Conservation (phyloP, 2,329 filamentous ascomycete species). For the Stagonosporopsis rhizophila region DNA sequence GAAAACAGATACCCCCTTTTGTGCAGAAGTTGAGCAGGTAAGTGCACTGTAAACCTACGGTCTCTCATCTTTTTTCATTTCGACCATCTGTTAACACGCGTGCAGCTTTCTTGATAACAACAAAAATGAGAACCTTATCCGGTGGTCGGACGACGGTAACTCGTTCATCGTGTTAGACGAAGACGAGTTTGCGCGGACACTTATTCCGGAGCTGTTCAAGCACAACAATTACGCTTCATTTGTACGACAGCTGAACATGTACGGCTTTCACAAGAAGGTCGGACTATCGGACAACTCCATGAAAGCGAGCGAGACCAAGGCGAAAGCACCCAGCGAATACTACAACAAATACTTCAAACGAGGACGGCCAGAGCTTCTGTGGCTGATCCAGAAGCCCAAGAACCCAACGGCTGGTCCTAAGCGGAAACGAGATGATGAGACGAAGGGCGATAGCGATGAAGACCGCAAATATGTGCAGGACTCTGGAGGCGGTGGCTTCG, state of each 20-base stretch:
- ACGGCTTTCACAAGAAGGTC: constrained; percentile 63
- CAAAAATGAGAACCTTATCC: constrained; percentile 92
- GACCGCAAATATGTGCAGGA: constrained; percentile 56
- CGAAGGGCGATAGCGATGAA: constrained; percentile 76
- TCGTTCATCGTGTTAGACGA: constrained; percentile 97
- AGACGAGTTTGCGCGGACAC: constrained; percentile 79
- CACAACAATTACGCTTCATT: constrained; percentile 83
- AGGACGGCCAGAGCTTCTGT: constrained; percentile 88
- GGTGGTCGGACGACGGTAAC: constrained; percentile 95
- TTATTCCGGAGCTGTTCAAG: constrained; percentile 79
- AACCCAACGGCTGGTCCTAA: constrained; percentile 63
- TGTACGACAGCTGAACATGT: constrained; percentile 71
- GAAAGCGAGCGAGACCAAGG: constrained; percentile 95
- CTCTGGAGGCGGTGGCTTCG: constrained; percentile 51
- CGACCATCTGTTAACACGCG: constrained; percentile 23
- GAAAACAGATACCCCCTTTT: constrained; percentile 96
- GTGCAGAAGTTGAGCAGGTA: constrained; percentile 98
- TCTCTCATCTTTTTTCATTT: not conserved
- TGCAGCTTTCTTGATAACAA: constrained; percentile 88
- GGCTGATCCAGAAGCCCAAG: constrained; percentile 96
- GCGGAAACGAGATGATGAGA: constrained; percentile 62
- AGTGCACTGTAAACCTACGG: constrained; percentile 38
- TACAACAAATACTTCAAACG: constrained; percentile 96
- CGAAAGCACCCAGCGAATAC: constrained; percentile 98
- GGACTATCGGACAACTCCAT: constrained; percentile 95